Evolutionary conservation across 192 early-diverging fungal species (phyloP).

Genomic region (Haplosporangium gracile): DNA sequence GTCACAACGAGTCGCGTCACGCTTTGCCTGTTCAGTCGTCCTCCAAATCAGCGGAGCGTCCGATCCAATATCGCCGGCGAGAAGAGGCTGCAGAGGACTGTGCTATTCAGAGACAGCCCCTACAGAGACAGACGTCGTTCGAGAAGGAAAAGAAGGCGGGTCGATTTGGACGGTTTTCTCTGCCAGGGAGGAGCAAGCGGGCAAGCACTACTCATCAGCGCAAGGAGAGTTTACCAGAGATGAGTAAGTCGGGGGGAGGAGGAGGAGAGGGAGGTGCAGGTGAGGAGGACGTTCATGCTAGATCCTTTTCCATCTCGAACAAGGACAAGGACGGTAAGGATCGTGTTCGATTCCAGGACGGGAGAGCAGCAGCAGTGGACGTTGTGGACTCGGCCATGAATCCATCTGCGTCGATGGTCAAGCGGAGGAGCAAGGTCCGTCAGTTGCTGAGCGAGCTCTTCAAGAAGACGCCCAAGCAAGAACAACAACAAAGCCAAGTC

Average conservation of each 20-base stretch:
- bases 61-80: not conserved
- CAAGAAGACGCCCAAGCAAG: constrained; percentile 15
- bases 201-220: not conserved
- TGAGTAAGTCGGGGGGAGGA: not conserved
- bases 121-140: constrained; percentile 16
- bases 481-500: not conserved
- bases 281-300: not conserved
- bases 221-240: constrained; percentile 13
- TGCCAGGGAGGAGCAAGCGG: constrained; percentile 14
- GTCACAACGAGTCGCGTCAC: constrained; percentile 4
- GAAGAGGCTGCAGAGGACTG: not conserved
- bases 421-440: constrained; percentile 28
- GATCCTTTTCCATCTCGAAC: constrained; percentile 1
- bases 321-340: not conserved
- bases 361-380: not conserved
- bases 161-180: constrained; percentile 6
- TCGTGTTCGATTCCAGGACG: not conserved
- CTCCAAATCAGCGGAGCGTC: not conserved
- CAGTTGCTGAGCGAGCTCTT: constrained; percentile 40
- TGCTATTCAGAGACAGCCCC: constrained; percentile 6
- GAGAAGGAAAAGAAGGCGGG: constrained; percentile 19
- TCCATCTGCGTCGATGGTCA: constrained; percentile 6
- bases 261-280: not conserved
- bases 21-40: not conserved
- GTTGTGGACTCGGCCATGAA: not conserved